phyloP scores from a whole-genome alignment of 1,284 basidiomycete species.

The Entoloma clypeatum region DNA sequence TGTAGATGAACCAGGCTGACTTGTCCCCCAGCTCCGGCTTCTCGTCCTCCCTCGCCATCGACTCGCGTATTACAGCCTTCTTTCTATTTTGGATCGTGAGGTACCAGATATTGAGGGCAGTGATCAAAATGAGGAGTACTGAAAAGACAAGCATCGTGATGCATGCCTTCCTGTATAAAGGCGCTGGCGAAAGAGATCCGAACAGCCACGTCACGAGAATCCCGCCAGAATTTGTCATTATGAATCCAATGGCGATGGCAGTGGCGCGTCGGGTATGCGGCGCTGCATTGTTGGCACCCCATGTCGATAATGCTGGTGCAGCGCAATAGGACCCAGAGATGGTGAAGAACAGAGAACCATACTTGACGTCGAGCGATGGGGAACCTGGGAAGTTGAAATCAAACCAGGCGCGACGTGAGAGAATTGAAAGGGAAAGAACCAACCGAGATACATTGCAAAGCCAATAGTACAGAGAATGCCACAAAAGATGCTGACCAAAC shows the following conservation, averaged over 20 bases:
- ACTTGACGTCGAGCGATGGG: conserved; percentile 24
- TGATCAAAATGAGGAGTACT: conserved; percentile 27
- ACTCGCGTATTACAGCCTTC: conserved; percentile 17
- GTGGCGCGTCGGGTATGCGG: conserved; percentile 47
- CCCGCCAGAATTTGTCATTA: conserved; percentile 45
- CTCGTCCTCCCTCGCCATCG: conserved; percentile 11
- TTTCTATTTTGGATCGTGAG: conserved; percentile 18
- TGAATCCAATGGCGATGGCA: conserved; percentile 41
- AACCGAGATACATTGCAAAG: conserved; percentile 39
- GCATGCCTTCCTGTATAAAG: conserved; percentile 38
- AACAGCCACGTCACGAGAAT: conserved; percentile 52
- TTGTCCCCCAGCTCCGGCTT: conserved; percentile 18
- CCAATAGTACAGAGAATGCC: conserved; percentile 32
- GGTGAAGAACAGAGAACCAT: conserved; percentile 42
- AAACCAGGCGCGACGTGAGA: neutral
- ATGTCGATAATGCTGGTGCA: conserved; percentile 37
- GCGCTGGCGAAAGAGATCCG: conserved; percentile 38
- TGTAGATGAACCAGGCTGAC: conserved; percentile 23
- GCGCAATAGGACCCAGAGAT: conserved; percentile 37
- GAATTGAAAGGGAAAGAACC: conserved; percentile 6
- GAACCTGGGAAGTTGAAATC: neutral
- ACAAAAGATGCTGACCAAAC: conserved; percentile 29
- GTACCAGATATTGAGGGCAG: conserved; percentile 26
- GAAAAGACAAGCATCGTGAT: conserved; percentile 34
- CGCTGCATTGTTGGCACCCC: conserved; percentile 49